Percentiles rank a stretch among this genome's conserved stretches.
Evolutionary conservation across 2,329 filamentous ascomycete species (phyloP).

Genomic region (Apiospora arundinis): DNA sequence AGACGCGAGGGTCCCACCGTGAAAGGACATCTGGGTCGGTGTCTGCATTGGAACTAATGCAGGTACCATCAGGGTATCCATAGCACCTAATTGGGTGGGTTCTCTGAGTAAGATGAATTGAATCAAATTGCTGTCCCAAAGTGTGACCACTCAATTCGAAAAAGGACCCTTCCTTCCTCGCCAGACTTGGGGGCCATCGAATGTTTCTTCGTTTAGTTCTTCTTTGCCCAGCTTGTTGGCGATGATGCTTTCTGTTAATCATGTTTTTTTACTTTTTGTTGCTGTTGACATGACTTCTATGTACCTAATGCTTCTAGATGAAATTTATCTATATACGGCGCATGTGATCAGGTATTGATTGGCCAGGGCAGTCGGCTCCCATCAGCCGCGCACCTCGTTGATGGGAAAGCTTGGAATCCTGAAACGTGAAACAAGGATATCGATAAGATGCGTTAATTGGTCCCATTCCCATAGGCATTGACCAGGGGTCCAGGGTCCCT

Average conservation of each 20-base stretch:
- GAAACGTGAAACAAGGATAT: constrained; percentile 18
- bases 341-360: constrained; percentile 3
- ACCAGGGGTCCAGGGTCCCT: constrained; percentile 2
- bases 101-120: constrained; percentile 10
- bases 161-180: background rate
- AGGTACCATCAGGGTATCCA: constrained; percentile 15
- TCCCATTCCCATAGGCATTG: constrained; percentile 10
- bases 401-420: constrained; percentile 19
- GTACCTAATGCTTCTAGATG: background rate
- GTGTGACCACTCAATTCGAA: background rate
- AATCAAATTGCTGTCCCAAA: background rate
- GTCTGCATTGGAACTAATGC: constrained; percentile 10
- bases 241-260: background rate
- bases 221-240: background rate
- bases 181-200: background rate
- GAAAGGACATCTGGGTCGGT: background rate
- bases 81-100: constrained; percentile 15
- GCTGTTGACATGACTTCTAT: background rate
- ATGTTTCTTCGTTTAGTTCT: background rate
- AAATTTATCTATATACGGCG: background rate
- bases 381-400: background rate
- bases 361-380: background rate
- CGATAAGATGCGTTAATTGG: constrained; percentile 17
- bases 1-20: background rate
- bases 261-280: background rate